These are phyloP conservation scores for Kwoniella pini DNA, from an alignment of 768 basidiomycete species.

Conservation along the genomic window DNA sequence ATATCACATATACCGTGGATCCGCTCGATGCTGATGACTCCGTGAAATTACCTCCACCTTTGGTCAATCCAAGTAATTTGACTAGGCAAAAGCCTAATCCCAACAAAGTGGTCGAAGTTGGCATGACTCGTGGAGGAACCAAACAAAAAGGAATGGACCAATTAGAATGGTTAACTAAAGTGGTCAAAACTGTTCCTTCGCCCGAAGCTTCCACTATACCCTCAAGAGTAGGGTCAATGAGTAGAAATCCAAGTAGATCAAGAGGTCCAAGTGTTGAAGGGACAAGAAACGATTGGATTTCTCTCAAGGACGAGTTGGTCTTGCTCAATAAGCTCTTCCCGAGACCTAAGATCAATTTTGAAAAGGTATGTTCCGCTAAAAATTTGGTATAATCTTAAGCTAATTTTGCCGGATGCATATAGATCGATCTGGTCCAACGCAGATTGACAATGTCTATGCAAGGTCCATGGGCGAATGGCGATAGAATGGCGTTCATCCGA, in stretches of 20 bases:
- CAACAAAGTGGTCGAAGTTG: conserved; percentile 25
- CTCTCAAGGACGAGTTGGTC: conserved; percentile 43
- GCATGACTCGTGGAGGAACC: conserved; percentile 51
- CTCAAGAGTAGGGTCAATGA: conserved; percentile 42
- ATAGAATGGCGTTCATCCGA: conserved; percentile 75
- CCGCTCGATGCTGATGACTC: conserved; percentile 13
- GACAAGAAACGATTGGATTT: conserved; percentile 29
- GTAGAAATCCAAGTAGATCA: conserved; percentile 27
- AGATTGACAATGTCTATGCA: conserved; percentile 82
- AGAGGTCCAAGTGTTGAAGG: conserved; percentile 25
- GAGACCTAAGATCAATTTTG: conserved; percentile 61
- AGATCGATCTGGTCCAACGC: conserved; percentile 60
- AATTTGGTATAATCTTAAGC: background rate
- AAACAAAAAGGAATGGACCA: conserved; percentile 49
- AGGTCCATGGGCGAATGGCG: conserved; percentile 86
- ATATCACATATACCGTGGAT: conserved; percentile 51
- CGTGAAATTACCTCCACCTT: conserved; percentile 26
- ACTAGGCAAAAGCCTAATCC: conserved; percentile 31
- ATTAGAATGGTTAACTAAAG: conserved; percentile 50
- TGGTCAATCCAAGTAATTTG: conserved; percentile 44
- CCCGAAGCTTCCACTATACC: conserved; percentile 30
- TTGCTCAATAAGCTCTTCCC: conserved; percentile 39
- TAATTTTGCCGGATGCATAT: background rate
- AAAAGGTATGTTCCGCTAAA: conserved; percentile 62
- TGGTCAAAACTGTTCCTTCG: conserved; percentile 40